Base-by-base conservation (phyloP, 179 eudicot species). In the Spergularia azorica region DNA sequence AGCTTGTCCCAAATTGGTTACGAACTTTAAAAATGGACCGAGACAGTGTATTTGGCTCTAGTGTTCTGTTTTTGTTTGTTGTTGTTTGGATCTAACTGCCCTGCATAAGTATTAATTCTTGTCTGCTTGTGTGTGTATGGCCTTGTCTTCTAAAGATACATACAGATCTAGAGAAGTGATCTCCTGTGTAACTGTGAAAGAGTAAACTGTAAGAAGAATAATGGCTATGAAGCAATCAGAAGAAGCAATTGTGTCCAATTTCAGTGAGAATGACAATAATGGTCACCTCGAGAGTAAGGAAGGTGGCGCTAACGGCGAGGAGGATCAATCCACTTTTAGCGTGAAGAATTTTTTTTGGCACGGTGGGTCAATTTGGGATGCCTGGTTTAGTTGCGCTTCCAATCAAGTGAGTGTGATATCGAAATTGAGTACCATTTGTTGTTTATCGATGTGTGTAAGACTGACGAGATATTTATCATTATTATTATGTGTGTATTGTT, bases 191-290 rank as follows among this genome's bases (percentile, higher is more conserved):
- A 59, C 62, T 58, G 3, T 7, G 5, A 38, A 21, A 48, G 17
- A 14, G 48, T 26, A 11, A 56, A 32, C 9, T 36, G 20, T 21
- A 17, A 60, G 15, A 38, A 43, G 3, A 26, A 82, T 50, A 76
- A 12, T 74, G 75, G 46, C 73, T 15, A 74, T 87, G 52, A 90
- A 89, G 82, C 88, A 85, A 81, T 92, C 79, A 79, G 98, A 92
- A 79, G 92, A 89, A 84, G 90, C 97, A 39, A 94, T 94, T 16
- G 97, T 92, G 26, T 76, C 91, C 0, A 85, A 64, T 67, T 74
- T 63, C 65, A 84, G 74, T 36, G 91, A 79, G 36, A 79, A 58
- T 26, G 76, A 80, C 8, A 73, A 59, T 16, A 61, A 51, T 5
- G 39, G 41, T 18, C 60, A 57, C 55, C 0, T 21, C 17, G 63